Evolutionary conservation across 139 green algal species (phyloP).

Genomic region (Parachlorella kessleri): DNA sequence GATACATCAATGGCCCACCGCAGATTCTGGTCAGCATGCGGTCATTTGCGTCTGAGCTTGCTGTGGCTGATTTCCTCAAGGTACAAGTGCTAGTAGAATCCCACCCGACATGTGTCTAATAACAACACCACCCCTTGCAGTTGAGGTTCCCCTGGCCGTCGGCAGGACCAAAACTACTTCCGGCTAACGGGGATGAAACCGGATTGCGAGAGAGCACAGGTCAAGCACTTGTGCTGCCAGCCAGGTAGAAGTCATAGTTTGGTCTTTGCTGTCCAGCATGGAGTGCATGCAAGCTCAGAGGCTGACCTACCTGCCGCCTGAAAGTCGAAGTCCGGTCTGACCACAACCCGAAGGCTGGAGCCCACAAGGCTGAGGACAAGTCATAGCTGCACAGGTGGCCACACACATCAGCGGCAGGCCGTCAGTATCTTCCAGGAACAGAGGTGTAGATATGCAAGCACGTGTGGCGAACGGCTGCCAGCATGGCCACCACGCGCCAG

Average conservation of each 20-base stretch:
- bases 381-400: constrained; percentile 15
- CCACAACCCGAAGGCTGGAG: constrained; percentile 27
- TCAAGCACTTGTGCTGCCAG: too few relatives aligned
- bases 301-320: constrained; percentile 11
- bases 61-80: too few relatives aligned
- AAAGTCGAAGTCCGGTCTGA: constrained; percentile 16
- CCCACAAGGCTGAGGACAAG: constrained; percentile 18
- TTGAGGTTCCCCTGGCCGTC: too few relatives aligned
- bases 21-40: background rate
- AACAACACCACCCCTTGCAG: too few relatives aligned
- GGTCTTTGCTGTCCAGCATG: too few relatives aligned
- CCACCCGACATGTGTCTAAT: too few relatives aligned
- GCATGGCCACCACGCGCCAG: background rate
- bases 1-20: too few relatives aligned
- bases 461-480: background rate
- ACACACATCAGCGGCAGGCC: background rate
- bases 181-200: background rate
- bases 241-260: too few relatives aligned
- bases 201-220: background rate
- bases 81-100: too few relatives aligned
- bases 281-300: too few relatives aligned
- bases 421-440: background rate
- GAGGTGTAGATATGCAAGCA: background rate
- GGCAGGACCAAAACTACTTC: background rate
- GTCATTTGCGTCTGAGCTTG: background rate